Percentiles rank a stretch among this genome's conserved stretches.
phyloP scores from a whole-genome alignment of 2,329 filamentous ascomycete species.

The Ilyonectria destructans region DNA sequence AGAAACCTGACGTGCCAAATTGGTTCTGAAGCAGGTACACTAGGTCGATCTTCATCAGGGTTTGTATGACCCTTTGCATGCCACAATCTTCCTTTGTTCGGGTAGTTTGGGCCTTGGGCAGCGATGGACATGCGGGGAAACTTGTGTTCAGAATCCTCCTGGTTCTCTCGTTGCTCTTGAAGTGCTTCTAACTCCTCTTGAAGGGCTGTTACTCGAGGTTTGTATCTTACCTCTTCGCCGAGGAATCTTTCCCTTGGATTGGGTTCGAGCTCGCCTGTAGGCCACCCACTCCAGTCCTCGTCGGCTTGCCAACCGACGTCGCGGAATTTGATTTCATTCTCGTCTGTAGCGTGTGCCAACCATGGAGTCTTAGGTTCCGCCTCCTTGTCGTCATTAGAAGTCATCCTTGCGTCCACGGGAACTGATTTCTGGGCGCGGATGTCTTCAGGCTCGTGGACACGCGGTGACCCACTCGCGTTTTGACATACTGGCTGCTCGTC shows the following conservation, averaged over 20 bases:
- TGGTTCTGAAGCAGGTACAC: slow-evolving; percentile 3
- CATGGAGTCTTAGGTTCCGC: neutral
- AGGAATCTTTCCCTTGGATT: neutral
- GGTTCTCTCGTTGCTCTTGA: neutral
- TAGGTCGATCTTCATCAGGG: slow-evolving; percentile 1
- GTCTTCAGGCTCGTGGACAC: neutral
- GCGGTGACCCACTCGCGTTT: neutral
- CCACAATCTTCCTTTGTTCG: neutral
- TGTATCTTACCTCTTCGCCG: slow-evolving; percentile 2
- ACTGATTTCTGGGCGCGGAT: neutral
- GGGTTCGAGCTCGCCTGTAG: neutral
- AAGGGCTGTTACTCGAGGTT: slow-evolving; percentile 1
- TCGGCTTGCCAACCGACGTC: neutral
- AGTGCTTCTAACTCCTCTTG: neutral
- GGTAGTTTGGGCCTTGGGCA: neutral
- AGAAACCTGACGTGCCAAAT: neutral
- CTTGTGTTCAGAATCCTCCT: neutral
- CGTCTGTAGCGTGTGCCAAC: neutral
- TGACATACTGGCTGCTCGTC: neutral
- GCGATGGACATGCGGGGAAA: neutral
- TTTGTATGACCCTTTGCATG: neutral
- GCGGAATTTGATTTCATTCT: slow-evolving; percentile 2
- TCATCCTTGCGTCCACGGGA: neutral
- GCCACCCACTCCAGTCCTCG: slow-evolving; percentile 3
- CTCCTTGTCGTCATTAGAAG: neutral